Percentiles rank a stretch among this genome's conserved stretches.
These are phyloP conservation scores for Pulveroboletus sp. DNA, from an alignment of 768 basidiomycete genomes.

Conservation along the genomic window DNA sequence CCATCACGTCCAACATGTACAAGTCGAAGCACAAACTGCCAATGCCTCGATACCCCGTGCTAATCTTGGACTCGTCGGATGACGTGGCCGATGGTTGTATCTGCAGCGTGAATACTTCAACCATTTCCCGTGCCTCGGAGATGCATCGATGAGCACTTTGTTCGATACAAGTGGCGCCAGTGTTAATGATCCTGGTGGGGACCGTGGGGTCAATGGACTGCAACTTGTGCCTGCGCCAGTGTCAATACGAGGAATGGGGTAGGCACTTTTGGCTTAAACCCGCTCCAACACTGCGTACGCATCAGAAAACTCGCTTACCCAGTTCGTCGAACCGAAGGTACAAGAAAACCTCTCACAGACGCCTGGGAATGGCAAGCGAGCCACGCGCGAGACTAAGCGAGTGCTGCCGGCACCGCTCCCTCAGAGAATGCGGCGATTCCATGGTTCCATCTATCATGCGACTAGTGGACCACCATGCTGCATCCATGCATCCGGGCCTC, in stretches of 20 bases:
- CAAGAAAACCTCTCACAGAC: too few species aligned
- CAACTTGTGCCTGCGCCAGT: too few species aligned
- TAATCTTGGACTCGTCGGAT: conserved; percentile 57
- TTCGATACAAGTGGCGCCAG: not conserved
- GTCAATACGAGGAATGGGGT: too few species aligned
- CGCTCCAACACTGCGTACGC: conserved; percentile 43
- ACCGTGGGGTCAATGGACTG: too few species aligned
- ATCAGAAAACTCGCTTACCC: conserved; percentile 9
- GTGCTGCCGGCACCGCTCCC: too few species aligned
- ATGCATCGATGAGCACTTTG: conserved; percentile 42
- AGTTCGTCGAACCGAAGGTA: not conserved
- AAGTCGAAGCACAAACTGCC: conserved; percentile 33
- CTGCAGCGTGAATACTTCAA: conserved; percentile 47
- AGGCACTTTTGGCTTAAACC: conserved; percentile 27
- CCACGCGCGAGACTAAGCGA: too few species aligned
- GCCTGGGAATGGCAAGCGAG: too few species aligned
- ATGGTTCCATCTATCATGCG: too few species aligned
- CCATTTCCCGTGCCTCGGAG: conserved; percentile 50
- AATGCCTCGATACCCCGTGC: conserved; percentile 55
- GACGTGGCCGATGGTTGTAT: conserved; percentile 46
- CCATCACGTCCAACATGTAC: conserved; percentile 40
- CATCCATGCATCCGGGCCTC: too few species aligned
- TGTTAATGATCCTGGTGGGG: too few species aligned
- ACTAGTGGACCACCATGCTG: too few species aligned
- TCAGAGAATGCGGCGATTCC: too few species aligned